Evolutionary conservation across 2,329 filamentous ascomycete species (phyloP).

Genomic region (Colletotrichum theobromicola): DNA sequence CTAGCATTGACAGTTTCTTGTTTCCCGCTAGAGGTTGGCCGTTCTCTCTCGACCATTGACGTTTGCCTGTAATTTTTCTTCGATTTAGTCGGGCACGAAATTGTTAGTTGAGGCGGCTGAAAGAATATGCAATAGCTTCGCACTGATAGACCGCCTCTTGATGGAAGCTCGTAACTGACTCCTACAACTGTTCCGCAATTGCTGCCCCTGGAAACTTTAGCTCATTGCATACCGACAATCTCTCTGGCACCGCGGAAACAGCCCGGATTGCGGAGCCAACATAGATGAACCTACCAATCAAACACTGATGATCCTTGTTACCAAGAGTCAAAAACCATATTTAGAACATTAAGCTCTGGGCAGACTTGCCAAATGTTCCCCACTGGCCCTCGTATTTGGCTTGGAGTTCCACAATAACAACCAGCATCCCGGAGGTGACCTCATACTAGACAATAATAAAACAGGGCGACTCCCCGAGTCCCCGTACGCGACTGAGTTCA

Average conservation of each 20-base stretch:
- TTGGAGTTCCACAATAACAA: neutral
- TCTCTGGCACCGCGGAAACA: neutral
- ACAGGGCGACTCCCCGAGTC: neutral
- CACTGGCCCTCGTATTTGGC: neutral
- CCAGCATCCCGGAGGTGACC: neutral
- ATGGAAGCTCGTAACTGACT: neutral
- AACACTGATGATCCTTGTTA: neutral
- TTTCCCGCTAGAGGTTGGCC: neutral
- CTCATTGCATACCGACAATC: neutral
- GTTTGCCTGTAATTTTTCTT: accelerated
- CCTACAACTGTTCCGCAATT: neutral
- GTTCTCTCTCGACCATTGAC: neutral
- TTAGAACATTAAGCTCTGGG: neutral
- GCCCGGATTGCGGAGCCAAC: neutral
- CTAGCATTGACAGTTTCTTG: neutral
- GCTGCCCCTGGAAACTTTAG: neutral
- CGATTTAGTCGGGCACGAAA: neutral
- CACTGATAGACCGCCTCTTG: neutral
- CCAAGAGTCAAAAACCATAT: neutral
- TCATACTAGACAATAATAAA: neutral
- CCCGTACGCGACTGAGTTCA: accelerated
- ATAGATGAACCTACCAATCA: neutral
- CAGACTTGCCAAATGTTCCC: neutral
- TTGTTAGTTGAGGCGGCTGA: neutral
- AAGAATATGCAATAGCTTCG: neutral